Conservation (phyloP, 1,139 yeast genomes). For the Candida tropicalis region DNA sequence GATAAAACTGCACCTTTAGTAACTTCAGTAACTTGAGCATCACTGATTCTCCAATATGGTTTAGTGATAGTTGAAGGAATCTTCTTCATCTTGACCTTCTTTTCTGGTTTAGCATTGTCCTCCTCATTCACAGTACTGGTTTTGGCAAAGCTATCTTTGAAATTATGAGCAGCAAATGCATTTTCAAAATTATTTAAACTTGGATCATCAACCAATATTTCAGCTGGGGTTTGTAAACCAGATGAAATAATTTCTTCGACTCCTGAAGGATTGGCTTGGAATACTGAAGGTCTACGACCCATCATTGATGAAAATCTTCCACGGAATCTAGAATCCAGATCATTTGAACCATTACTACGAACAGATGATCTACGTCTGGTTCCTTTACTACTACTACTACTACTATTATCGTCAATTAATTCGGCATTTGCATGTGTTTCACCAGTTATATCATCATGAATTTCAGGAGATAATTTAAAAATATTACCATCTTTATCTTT, state of each 20-base stretch:
- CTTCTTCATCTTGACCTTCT: slow-evolving; percentile 47
- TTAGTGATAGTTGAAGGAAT: slow-evolving; percentile 55
- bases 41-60: slow-evolving; percentile 90
- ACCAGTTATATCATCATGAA: slow-evolving; percentile 31
- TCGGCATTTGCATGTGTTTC: slow-evolving; percentile 15
- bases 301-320: slow-evolving; percentile 41
- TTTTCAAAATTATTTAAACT: slow-evolving; percentile 27
- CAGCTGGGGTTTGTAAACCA: slow-evolving; percentile 49
- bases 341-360: slow-evolving; percentile 9
- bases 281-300: slow-evolving; percentile 48
- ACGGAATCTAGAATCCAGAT: slow-evolving; percentile 31
- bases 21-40: slow-evolving; percentile 67
- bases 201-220: slow-evolving; percentile 39
- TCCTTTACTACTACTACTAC: background rate
- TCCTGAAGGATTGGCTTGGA: slow-evolving; percentile 39
- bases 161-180: slow-evolving; percentile 17
- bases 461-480: slow-evolving; percentile 51
- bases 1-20: slow-evolving; percentile 59
- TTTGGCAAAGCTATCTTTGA: slow-evolving; percentile 2
- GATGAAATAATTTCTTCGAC: slow-evolving; percentile 45
- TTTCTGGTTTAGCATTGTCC: slow-evolving; percentile 7
- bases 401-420: too few relatives aligned
- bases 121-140: background rate
- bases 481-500: slow-evolving; percentile 51
- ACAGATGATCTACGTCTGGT: slow-evolving; percentile 8